These are phyloP conservation scores for Boletus tomentosulus DNA, from an alignment of 768 basidiomycete genomes.

Conservation along the genomic window DNA sequence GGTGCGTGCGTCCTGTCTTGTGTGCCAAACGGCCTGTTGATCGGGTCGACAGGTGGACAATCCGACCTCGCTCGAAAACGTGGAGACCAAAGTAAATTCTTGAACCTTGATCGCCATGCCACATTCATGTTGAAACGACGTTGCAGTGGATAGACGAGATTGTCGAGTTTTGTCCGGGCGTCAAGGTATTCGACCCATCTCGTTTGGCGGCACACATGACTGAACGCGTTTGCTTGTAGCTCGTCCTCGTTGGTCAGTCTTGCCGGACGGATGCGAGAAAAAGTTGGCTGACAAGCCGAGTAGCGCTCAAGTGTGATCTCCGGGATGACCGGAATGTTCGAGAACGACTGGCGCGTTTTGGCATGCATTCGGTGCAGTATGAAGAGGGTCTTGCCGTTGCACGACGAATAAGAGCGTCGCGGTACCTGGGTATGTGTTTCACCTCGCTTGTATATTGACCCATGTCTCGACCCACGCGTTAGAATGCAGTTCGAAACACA, in stretches of 20 bases:
- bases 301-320: slow-evolving; percentile 94
- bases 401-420: slow-evolving; percentile 84
- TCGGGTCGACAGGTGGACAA: slow-evolving; percentile 68
- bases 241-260: slow-evolving; percentile 82
- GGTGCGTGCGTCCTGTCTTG: slow-evolving; percentile 38
- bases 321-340: slow-evolving; percentile 74
- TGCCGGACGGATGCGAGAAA: neutral
- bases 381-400: slow-evolving; percentile 89
- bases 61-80: slow-evolving; percentile 91
- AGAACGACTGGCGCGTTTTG: slow-evolving; percentile 69
- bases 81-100: slow-evolving; percentile 43
- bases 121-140: no score
- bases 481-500: slow-evolving; percentile 99
- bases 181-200: slow-evolving; percentile 57
- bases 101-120: no score
- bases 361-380: slow-evolving; percentile 76
- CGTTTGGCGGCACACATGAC: neutral
- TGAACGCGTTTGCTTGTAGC: slow-evolving; percentile 37
- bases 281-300: slow-evolving; percentile 9
- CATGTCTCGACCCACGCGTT: neutral
- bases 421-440: slow-evolving; percentile 77
- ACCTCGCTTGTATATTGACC: neutral
- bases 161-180: slow-evolving; percentile 88
- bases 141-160: slow-evolving; percentile 90
- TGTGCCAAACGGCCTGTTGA: neutral